Conservation (phyloP, 441 rosid species). For the Pelargonium australe region DNA sequence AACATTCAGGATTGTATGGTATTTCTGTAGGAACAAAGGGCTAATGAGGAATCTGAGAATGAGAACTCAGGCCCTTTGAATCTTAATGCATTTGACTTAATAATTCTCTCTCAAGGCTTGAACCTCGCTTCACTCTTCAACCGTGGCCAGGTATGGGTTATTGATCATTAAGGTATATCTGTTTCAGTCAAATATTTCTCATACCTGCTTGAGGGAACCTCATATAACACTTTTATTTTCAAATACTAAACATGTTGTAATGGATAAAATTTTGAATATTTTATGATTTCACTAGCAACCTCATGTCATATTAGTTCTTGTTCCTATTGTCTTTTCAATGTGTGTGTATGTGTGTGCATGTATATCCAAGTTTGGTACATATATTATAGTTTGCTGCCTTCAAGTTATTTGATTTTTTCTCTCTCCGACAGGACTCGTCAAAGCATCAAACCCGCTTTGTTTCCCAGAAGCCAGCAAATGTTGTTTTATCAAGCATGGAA, state of each 20-base stretch:
- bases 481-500: constrained; percentile 89
- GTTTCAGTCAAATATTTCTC: too few species aligned
- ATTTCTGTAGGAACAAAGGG: constrained; percentile 43
- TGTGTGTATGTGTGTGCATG: background rate
- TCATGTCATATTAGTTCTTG: too few species aligned
- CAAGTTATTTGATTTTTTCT: constrained; percentile 4
- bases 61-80: constrained; percentile 67
- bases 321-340: too few species aligned
- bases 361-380: constrained; percentile 5
- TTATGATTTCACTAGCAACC: too few species aligned
- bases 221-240: too few species aligned
- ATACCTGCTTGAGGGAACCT: too few species aligned
- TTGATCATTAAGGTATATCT: background rate
- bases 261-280: too few species aligned
- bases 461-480: constrained; percentile 77
- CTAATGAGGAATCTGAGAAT: constrained; percentile 41
- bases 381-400: background rate
- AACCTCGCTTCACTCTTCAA: constrained; percentile 88
- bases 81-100: constrained; percentile 90
- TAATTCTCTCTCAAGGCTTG: constrained; percentile 85
- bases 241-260: too few species aligned
- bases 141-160: constrained; percentile 62
- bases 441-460: constrained; percentile 82
- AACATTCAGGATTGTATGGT: constrained; percentile 17
- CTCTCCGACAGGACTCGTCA: constrained; percentile 52